Base-by-base conservation (phyloP, 495 filamentous ascomycete genomes). In the Penicillium dipodomyicola region DNA sequence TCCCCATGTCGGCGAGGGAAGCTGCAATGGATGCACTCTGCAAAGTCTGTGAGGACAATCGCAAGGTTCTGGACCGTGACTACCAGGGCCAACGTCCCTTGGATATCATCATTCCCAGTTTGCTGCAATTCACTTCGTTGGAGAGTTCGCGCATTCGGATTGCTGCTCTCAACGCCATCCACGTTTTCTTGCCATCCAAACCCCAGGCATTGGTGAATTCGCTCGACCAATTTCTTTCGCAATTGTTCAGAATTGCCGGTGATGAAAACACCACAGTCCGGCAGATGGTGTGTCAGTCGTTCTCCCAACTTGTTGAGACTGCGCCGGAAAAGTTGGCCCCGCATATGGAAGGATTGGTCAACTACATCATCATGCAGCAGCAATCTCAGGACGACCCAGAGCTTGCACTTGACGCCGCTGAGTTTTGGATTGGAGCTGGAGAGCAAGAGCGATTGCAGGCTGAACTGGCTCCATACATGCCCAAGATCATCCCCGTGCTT, bases 31-130 rank as follows among this genome's bases (percentile, higher is more conserved):
- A 87, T 23, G 91, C 94, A 12, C 78, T 99, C 67, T 77, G 86
- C 60, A 97, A 97, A 77, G 90, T 97, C 61, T 99, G 95, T 73
- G 92, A 97, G 71, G 94, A 99, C 72, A 96, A 93, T 72, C 88
- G 86, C 68, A 88, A 88, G 63, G 78, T 89, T 55, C 76, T 99
- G 54, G 91, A 96, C 71, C 82, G 85, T 61, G 91, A 96, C 41
- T 89, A 95, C 65, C 79, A 89, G 56, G 90, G 91, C 50, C 85
- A 96, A 69, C 82, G 90, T 27, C 94, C 94, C 4, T 80, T 97
- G 35, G 85, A 88, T 64, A 85, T 94, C 58, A 86, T 99, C 33
- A 87, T 97, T 45, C 94, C 95, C 22, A 93, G 94, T 69, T 81
- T 97, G 63, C 82, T 99, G 54, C 81, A 92, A 33, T 93, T 96